A percentile compares a stretch with the other conserved stretches of the same genome.
Evolutionary conservation across 768 basidiomycete genomes (phyloP).

Genomic region (Mycena vulgaris): DNA sequence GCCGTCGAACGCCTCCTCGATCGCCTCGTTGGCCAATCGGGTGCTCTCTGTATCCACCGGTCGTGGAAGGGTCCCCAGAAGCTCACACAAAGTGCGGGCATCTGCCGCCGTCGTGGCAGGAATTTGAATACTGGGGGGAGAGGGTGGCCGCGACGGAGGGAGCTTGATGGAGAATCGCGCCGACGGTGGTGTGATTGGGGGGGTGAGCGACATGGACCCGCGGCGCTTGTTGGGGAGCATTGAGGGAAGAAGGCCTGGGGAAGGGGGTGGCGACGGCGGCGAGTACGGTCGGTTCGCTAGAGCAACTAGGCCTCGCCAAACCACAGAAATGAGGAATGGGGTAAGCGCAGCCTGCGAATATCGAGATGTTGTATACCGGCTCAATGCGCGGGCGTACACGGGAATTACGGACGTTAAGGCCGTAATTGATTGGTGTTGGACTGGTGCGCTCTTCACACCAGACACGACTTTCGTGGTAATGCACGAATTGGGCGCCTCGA

Average conservation of each 20-base stretch:
- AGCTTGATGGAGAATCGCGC: conserved; percentile 77
- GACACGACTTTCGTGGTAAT: conserved; percentile 47
- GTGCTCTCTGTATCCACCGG: conserved; percentile 66
- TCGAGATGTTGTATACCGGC: conserved; percentile 67
- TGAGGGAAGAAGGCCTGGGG: conserved; percentile 52
- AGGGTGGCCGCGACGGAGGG: conserved; percentile 77
- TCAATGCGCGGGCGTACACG: conserved; percentile 70
- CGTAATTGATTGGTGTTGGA: conserved; percentile 73
- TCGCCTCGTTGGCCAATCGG: conserved; percentile 81
- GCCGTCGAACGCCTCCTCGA: conserved; percentile 83
- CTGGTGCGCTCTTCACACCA: conserved; percentile 49
- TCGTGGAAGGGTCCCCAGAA: conserved; percentile 73
- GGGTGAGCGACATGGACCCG: conserved; percentile 57
- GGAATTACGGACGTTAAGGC: conserved; percentile 74
- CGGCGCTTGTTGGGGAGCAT: conserved; percentile 59
- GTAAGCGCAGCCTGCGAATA: conserved; percentile 75
- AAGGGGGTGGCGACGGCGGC: conserved; percentile 56
- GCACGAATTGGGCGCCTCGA: conserved; percentile 64
- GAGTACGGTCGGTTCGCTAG: conserved; percentile 72
- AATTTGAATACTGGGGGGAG: conserved; percentile 60
- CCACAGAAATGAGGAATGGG: conserved; percentile 77
- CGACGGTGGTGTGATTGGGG: conserved; percentile 70
- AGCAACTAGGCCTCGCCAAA: conserved; percentile 84
- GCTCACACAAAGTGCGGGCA: conserved; percentile 72
- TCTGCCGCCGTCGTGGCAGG: conserved; percentile 69